Evolutionary conservation across 2,329 filamentous ascomycete species (phyloP).

Genomic region (Aureobasidium sp.): DNA sequence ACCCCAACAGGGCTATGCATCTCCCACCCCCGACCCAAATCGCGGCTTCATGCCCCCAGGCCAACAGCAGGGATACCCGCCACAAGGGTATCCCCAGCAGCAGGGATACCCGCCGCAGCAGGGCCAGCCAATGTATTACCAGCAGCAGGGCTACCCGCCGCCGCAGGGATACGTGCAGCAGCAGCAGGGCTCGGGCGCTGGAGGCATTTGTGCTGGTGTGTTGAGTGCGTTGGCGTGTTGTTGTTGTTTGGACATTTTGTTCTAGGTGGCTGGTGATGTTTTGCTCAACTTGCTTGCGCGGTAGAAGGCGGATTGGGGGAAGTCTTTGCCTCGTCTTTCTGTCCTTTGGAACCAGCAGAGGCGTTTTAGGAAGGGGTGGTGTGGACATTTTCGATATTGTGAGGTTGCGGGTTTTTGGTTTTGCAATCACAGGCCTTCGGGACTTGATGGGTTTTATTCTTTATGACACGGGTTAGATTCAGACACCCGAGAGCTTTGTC

Average conservation of each 20-base stretch:
- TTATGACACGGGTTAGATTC: too few relatives aligned
- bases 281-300: too few relatives aligned
- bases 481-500: neutral
- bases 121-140: slow-evolving; percentile 32
- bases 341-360: too few relatives aligned
- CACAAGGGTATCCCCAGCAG: slow-evolving; percentile 10
- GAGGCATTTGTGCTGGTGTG: slow-evolving; percentile 41
- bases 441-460: too few relatives aligned
- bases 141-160: slow-evolving; percentile 32
- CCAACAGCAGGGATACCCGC: slow-evolving; percentile 1
- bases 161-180: slow-evolving; percentile 28
- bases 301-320: too few relatives aligned
- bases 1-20: slow-evolving; percentile 17
- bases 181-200: slow-evolving; percentile 24
- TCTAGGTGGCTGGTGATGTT: slow-evolving; percentile 17
- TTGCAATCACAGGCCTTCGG: too few relatives aligned
- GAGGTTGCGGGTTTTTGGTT: too few relatives aligned
- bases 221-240: slow-evolving; percentile 43
- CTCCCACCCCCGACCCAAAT: slow-evolving; percentile 16
- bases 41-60: slow-evolving; percentile 19
- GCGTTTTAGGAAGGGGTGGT: too few relatives aligned
- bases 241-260: slow-evolving; percentile 44
- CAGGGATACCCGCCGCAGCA: slow-evolving; percentile 24
- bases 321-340: too few relatives aligned
- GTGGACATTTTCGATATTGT: too few relatives aligned